Evolutionary conservation across 1,284 basidiomycete species (phyloP), one percentile per base, ranked within the genome.

Genomic region (Caloboletus firmus): DNA sequence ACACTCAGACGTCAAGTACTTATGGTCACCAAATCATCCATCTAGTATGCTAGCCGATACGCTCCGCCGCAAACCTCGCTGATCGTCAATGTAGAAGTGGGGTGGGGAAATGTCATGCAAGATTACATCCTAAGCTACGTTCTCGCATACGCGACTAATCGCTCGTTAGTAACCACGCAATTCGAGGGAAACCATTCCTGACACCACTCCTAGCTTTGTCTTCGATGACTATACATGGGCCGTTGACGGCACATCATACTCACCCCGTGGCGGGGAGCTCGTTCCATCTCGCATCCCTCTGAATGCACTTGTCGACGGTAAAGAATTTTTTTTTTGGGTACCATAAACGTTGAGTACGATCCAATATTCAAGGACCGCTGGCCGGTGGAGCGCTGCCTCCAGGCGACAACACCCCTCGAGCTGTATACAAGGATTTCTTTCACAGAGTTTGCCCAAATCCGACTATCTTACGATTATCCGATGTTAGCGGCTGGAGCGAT

Each of bases 21-120:
- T 66, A 17, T 66, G 66, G 66, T 58, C 65, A 13, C 62, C 65
- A 34, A 69, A 67, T 46, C 65, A 69, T 52, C 67, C 65, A 22
- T 46, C 31, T 15, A 31, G 63, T 67, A 62, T 20, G 52, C 3
- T 11, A 15, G n/a, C 22, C 5, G 12, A 5, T 10, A 15, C 3
- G 0, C 30, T 28, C 17, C 9, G 5, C 3, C 8, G 8, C 22
- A 34, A 40, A 35, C 24, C 31, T 45, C 5, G 34, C 49, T 64
- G n/a, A 63, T 26, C 8, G 20, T 47, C 40, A 2, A 17, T 28
- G 17, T 5, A 68, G 63, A 15, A 26, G 69, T 72, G n/a, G 74
- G 71, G 10, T 77, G 72, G 74, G 75, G 69, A 5, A 78, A 76
- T 50, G 61, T 74, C 10, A 72, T 78, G 69, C 74, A 76, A 54